Evolutionary conservation across 345 rosid species (phyloP).

Genomic region (Pistacia atlantica): DNA sequence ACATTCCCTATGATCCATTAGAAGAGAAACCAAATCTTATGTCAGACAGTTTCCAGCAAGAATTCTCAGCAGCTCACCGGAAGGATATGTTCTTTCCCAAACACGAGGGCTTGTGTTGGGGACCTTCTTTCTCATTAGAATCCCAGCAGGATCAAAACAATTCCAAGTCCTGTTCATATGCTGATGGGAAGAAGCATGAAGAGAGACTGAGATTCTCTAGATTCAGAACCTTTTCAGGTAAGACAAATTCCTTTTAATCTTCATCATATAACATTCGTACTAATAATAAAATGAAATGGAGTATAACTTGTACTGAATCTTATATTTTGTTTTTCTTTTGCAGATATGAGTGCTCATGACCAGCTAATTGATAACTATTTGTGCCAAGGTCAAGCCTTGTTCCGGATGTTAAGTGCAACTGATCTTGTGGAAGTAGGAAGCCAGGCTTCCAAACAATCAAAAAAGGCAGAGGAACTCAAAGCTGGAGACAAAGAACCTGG

Average conservation of each 20-base stretch:
- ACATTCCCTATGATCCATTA: constrained; percentile 73
- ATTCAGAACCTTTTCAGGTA: constrained; percentile 31
- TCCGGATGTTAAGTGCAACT: constrained; percentile 22
- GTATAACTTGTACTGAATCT: background rate
- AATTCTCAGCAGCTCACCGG: constrained; percentile 48
- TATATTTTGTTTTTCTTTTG: constrained; percentile 12
- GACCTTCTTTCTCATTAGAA: constrained; percentile 38
- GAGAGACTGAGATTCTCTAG: constrained; percentile 17
- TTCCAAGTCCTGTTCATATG: background rate
- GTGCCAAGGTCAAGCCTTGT: constrained; percentile 19
- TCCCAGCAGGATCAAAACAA: constrained; percentile 30
- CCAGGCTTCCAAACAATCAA: constrained; percentile 20
- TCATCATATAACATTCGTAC: background rate
- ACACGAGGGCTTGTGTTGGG: constrained; percentile 71
- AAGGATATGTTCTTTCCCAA: constrained; percentile 65
- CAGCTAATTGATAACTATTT: constrained; percentile 30
- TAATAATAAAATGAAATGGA: background rate
- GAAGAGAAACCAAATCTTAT: constrained; percentile 82
- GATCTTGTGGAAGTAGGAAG: constrained; percentile 31
- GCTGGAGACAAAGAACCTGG: constrained; percentile 13
- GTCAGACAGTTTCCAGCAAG: constrained; percentile 67
- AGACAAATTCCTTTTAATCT: background rate
- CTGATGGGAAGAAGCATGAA: constrained; percentile 11
- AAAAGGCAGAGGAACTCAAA: constrained; percentile 4
- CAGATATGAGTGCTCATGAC: constrained; percentile 45